Conservation (phyloP, 257 asterid genomes). For the Petrea volubilis region DNA sequence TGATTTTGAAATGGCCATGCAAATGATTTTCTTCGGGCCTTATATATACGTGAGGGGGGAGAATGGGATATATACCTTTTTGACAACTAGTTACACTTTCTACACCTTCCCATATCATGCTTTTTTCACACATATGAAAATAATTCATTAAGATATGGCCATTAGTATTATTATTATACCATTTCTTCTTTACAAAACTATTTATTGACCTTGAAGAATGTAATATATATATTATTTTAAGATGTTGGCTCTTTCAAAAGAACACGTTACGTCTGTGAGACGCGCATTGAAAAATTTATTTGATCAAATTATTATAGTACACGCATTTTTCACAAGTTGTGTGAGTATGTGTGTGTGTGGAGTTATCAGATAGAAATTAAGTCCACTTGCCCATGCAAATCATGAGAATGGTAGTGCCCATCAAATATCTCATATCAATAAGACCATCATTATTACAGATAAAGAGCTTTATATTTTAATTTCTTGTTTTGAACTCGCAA, state of each 20-base stretch:
- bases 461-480: background rate
- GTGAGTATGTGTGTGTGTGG: no score
- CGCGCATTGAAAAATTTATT: background rate
- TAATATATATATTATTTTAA: background rate
- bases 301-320: background rate
- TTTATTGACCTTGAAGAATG: background rate
- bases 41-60: slow-evolving; percentile 12
- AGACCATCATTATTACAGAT: background rate
- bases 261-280: background rate
- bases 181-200: background rate
- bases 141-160: background rate
- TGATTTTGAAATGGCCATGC: slow-evolving; percentile 36
- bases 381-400: no score
- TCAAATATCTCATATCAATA: background rate
- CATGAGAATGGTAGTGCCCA: background rate
- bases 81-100: slow-evolving; percentile 34
- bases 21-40: slow-evolving; percentile 31
- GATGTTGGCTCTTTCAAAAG: background rate
- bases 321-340: no score
- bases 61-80: slow-evolving; percentile 15
- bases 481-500: background rate
- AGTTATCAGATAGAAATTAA: no score
- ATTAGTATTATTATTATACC: background rate
- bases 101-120: slow-evolving; percentile 21
- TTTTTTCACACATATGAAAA: slow-evolving; percentile 24